Conservation (phyloP, 768 basidiomycete genomes). For the Kwoniella shandongensis region DNA sequence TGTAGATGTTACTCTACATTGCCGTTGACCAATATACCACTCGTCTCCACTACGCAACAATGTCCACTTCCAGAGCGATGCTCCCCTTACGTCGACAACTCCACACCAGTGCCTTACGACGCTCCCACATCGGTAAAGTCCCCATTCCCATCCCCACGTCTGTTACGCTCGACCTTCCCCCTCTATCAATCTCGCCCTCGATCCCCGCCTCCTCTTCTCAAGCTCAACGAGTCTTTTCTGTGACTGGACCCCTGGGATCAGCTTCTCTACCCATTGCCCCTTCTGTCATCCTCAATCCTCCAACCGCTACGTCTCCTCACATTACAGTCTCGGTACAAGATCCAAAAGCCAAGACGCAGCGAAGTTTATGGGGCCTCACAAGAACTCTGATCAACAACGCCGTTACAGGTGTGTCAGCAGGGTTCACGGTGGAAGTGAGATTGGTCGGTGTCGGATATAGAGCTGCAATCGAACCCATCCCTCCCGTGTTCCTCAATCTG, state of each 20-base stretch:
- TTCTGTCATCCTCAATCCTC: constrained; percentile 55
- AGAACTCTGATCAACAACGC: constrained; percentile 87
- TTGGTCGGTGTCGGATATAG: constrained; percentile 96
- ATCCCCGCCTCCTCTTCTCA: constrained; percentile 43
- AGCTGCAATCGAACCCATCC: constrained; percentile 68
- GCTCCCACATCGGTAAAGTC: constrained; percentile 59
- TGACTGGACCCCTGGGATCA: constrained; percentile 64
- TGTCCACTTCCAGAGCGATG: background rate
- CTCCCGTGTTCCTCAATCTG: constrained; percentile 30
- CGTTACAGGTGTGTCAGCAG: constrained; percentile 81
- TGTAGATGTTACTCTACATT: too few species aligned
- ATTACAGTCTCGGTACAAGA: constrained; percentile 55
- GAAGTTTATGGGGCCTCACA: constrained; percentile 93
- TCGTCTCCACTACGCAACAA: too few species aligned
- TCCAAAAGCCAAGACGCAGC: constrained; percentile 69
- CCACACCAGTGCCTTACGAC: constrained; percentile 23
- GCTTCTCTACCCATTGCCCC: constrained; percentile 59
- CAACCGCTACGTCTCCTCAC: constrained; percentile 12
- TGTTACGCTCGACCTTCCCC: constrained; percentile 56
- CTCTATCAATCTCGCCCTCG: constrained; percentile 29
- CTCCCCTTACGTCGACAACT: constrained; percentile 19
- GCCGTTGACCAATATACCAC: too few species aligned
- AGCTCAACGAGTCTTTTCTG: constrained; percentile 55
- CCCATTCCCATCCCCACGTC: constrained; percentile 61
- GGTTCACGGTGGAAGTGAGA: constrained; percentile 77